Evolutionary conservation across 495 filamentous ascomycete genomes (phyloP), one percentile per base, ranked within the genome.

Genomic region (Bathelium albidoporum): DNA sequence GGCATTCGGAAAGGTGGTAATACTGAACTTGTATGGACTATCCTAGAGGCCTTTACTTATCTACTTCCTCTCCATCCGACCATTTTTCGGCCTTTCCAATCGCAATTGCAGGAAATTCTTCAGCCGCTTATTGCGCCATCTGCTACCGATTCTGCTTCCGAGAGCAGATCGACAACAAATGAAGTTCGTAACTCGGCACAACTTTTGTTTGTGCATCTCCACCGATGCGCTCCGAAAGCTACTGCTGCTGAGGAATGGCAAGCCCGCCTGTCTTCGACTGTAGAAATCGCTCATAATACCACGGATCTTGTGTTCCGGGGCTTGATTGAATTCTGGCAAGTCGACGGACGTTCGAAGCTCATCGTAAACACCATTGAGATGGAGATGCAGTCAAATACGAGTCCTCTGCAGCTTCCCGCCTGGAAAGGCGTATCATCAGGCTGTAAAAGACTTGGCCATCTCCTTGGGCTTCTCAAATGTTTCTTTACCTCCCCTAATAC

Each of bases 51-150:
- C 58, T 83, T 95, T 63, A 75, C 79, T 32, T 82, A 84, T 62
- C 75, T 96, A 58, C 76, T 95, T n/a, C 83, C 83, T 24, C 80
- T 85, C 59, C 89, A 92, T 69, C 85, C 90, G 2, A 91, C 88
- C 14, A 87, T 87, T 36, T 85, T 92, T 72, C 85, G 91, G 20
- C 87, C 91, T 0, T 90, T 86, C 71, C 76, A 81, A 12, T 70
- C 80, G 22, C 88, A 90, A 65, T 81, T 95, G 24, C 83, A 82
- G 62, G 69, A 79, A 20, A 73, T 87, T 12, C 73, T 89, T 26
- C 75, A 78, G 34, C 74, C 74, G 1, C 83, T 81, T 60, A 68
- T 88, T 41, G 84, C 83, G 4, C 82, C 82, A 12, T 88, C 83
- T 14, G 73, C 77, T 7, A 75, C 74, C 20, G 66, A 16, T 32